Evolutionary conservation across 2,329 filamentous ascomycete species (phyloP), one percentile per base, ranked within the genome.

Genomic region (Fusarium succisae): DNA sequence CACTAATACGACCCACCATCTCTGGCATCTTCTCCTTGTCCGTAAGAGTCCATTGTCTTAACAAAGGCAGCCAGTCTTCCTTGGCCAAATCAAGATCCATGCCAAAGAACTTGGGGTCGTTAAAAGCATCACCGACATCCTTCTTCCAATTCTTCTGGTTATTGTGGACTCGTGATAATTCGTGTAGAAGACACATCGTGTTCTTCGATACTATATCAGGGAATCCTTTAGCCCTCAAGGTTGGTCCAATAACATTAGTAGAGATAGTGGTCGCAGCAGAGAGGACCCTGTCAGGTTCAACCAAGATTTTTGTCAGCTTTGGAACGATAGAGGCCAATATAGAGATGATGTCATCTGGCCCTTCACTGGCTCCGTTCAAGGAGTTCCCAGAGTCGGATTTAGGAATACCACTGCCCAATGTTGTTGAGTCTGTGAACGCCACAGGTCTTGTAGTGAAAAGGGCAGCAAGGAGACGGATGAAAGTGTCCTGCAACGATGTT

Each of bases 121-220:
- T 96, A 84, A 98, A 98, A 2, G 95, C 95, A 80, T 98, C 96
- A 1, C 90, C 88, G 3, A 98, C 88, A 77, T 99, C 97, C 81
- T 95, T 98, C 83, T 93, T 97, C 94, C 96, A 98, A 3, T 91
- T 87, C 82, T 97, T 98, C 70, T 96, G 93, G 61, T 93, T 93
- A 74, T 93, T 93, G 6, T 93, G 90, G 35, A 98, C 87, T 75
- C 91, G 91, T 2, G 93, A 90, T 62, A 98, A 88, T 73, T 96
- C 91, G 62, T 92, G 91, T 6, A 98, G 83, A 20, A 99, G 87
- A 20, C 88, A 86, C 60, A 99, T 84, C 13, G 93, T 90, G 66
- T 88, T 91, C 66, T 88, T 87, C 18, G 92, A 93, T 12, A 98
- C 88, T 30, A 94, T 97, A 30, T 95, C 92, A 0, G 96, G 97